Evolutionary conservation across 1,139 yeast genomes (phyloP), one percentile per base, ranked within the genome.

Genomic region (Debaryomyces subglobosus): DNA sequence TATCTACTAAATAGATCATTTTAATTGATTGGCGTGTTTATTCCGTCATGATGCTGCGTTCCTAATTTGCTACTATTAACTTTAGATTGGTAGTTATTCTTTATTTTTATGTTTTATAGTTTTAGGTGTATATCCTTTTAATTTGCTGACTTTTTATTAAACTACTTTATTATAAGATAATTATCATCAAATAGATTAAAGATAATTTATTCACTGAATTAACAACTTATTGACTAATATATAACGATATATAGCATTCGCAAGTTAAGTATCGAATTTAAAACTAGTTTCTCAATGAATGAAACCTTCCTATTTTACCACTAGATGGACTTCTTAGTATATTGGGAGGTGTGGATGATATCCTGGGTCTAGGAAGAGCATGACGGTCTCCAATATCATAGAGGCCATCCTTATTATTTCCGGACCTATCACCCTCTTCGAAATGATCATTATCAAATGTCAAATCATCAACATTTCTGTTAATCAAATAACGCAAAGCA

Each of bases 401-500:
- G 25, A 50, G 24, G 13, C 42, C 50, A 18, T 45, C 49, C 18
- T 42, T 46, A 23, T 43, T 42, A 30, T 50, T 49, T 9, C 60
- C 60, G 18, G 59, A 59, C 20, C 45, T 57, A 33, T 58, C 59
- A 13, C 54, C 60, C 20, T 57, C 61, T n/a, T 58, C 61, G 6
- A 55, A 56, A 41, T 60, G 57, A 21, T 60, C 69, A 27, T 54
- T 63, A 44, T 79, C 84, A 49, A 83, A 68, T 4, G 73, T 68
- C 49, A 86, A 69, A 36, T 85, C 90, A 46, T 82, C 87, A 55
- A 84, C 72, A 52, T 82, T 84, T 59, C 92, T 77, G 62, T 84
- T 84, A 39, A 90, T 74, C 71, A 92, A 70, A 61, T 87, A 91
- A 52, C 89, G 80, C 56, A 94, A 72, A 0, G 97, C 89, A 60